These are phyloP conservation scores for Sporothrix humicola DNA, from an alignment of 2,329 filamentous ascomycete species.

Conservation along the genomic window DNA sequence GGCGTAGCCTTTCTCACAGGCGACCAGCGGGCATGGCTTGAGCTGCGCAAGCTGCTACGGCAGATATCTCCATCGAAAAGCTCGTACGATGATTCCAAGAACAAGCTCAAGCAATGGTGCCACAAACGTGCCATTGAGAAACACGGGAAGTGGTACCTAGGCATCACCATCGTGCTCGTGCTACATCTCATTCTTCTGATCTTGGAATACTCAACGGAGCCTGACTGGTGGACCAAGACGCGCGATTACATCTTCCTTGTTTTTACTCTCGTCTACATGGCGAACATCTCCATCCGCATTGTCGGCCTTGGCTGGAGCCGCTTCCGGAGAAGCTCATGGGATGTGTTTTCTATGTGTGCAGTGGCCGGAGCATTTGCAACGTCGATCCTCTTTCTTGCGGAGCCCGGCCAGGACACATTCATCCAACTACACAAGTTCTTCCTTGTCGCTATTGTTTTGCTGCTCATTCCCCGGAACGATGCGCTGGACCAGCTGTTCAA, in stretches of 20 bases:
- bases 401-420: slow-evolving; percentile 66
- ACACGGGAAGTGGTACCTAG: slow-evolving; percentile 86
- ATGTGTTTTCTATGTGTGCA: slow-evolving; percentile 82
- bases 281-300: slow-evolving; percentile 83
- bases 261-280: slow-evolving; percentile 81
- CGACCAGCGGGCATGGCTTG: slow-evolving; percentile 95
- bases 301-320: slow-evolving; percentile 89
- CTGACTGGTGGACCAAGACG: slow-evolving; percentile 69
- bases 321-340: slow-evolving; percentile 93
- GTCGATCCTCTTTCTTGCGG: slow-evolving; percentile 73
- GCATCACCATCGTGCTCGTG: slow-evolving; percentile 78
- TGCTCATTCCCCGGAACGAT: slow-evolving; percentile 95
- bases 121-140: slow-evolving; percentile 94
- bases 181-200: slow-evolving; percentile 83
- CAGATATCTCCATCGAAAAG: slow-evolving; percentile 96
- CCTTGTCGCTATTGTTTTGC: slow-evolving; percentile 83
- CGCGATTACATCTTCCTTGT: slow-evolving; percentile 79
- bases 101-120: slow-evolving; percentile 88
- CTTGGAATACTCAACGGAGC: slow-evolving; percentile 82
- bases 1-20: slow-evolving; percentile 94
- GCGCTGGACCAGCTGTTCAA: slow-evolving; percentile 98
- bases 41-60: slow-evolving; percentile 85
- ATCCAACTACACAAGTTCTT: slow-evolving; percentile 91
- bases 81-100: slow-evolving; percentile 77
- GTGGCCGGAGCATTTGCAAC: slow-evolving; percentile 83